Percentiles rank a stretch among this genome's conserved stretches.
Conservation (phyloP, 2,329 filamentous ascomycete genomes). For the Monilinia aucupariae region DNA sequence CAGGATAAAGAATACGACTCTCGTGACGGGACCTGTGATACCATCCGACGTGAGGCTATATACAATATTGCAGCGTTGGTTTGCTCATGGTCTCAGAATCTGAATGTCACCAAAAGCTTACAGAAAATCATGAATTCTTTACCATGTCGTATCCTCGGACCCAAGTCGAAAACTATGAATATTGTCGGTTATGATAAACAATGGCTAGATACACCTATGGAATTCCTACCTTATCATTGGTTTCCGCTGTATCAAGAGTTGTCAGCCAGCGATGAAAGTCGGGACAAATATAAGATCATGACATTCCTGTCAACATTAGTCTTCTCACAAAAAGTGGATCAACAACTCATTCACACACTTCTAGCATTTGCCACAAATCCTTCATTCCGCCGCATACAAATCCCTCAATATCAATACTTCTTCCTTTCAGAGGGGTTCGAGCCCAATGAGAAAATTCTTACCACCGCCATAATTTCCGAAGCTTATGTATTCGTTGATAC, state of each 20-base stretch:
- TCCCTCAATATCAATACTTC: not conserved
- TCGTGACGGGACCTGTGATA: slow-evolving; percentile 30
- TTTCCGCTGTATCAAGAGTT: slow-evolving; percentile 26
- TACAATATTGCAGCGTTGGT: slow-evolving; percentile 23
- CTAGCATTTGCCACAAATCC: slow-evolving; percentile 32
- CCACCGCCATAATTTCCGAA: not conserved
- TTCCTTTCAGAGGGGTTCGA: slow-evolving; percentile 20
- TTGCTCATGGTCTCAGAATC: slow-evolving; percentile 21
- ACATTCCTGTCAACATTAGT: slow-evolving; percentile 31
- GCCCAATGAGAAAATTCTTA: not conserved
- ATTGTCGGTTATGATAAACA: slow-evolving; percentile 20
- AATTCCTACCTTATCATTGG: slow-evolving; percentile 26
- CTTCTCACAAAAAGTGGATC: slow-evolving; percentile 26
- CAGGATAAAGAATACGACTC: slow-evolving; percentile 36
- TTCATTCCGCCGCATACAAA: slow-evolving; percentile 13
- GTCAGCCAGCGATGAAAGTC: not conserved
- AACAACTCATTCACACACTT: slow-evolving; percentile 31
- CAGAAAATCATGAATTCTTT: slow-evolving; percentile 26
- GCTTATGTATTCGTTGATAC: slow-evolving; percentile 8
- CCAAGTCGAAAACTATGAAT: not conserved
- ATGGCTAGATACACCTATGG: slow-evolving; percentile 20
- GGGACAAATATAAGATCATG: slow-evolving; percentile 32
- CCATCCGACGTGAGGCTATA: slow-evolving; percentile 15
- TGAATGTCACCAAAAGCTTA: slow-evolving; percentile 19
- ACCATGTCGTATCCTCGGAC: not conserved